Evolutionary conservation across 257 asterid species (phyloP), one percentile per base, ranked within the genome.

Genomic region (Thymus quinquecostatus): DNA sequence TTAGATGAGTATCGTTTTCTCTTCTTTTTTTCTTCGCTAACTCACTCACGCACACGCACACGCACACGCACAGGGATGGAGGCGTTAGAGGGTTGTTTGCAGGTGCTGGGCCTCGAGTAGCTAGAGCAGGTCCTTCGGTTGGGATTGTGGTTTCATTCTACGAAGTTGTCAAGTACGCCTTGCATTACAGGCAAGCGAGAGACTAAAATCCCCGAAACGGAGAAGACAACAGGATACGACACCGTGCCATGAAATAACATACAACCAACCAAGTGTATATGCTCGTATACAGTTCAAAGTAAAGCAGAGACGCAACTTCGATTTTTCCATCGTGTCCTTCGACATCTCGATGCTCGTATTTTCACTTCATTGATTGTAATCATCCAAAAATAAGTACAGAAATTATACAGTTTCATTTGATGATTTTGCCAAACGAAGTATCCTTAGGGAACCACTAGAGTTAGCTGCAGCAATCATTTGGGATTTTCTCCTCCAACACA

Each of bases 101-200:
- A 1, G 97, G 96, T 30, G 88, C 82, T 2, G 86, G 93, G 7
- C 89, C 97, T 2, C 85, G 95, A 50, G 88, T 89, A 10, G 89
- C 87, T 49, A 86, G 95, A 41, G 89, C 95, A 1, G 96, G 97
- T n/a, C 97, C 96, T n/a, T 92, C 96, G 1, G 96, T 89, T 0
- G 97, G 96, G 68, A 89, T 92, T 1, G 95, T 89, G 10, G 96
- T 89, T 69, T 89, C 96, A n/a, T 87, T 81, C 68, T 91, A 91
- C 13, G 95, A 91, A 78, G 86, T 82, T 14, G 91, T 83, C 50
- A 91, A 91, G 76, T 89, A 86, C 59, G 72, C 71, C 5, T 68
- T 89, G 86, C 75, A 81, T 51, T 73, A 77, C 27, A 82, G 83
- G 60, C 83, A 70, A 34, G 71, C 32, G 1, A 64, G 68, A 57